Conservation (phyloP, 768 basidiomycete species). For the Melanogaster broomeanus region DNA sequence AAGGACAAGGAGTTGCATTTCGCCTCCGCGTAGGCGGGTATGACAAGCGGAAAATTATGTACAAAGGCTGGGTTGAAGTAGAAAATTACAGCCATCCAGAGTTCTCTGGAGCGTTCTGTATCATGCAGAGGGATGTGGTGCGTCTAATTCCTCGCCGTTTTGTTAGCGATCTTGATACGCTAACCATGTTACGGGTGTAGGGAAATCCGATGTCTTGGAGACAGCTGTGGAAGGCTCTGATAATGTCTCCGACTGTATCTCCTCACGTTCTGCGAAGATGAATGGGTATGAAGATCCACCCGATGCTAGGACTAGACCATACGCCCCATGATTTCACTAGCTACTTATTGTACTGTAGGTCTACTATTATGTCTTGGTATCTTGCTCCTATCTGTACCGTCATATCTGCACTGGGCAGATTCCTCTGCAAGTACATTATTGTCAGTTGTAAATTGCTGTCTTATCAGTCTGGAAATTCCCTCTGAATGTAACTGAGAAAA, state of each 20-base stretch:
- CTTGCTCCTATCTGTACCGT: too few species aligned
- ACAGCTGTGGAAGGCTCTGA: constrained; percentile 68
- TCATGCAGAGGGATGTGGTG: constrained; percentile 72
- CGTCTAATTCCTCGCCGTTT: constrained; percentile 22
- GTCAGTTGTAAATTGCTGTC: too few species aligned
- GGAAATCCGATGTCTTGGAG: constrained; percentile 82
- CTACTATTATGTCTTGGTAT: too few species aligned
- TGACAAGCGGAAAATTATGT: constrained; percentile 62
- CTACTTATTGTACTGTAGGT: too few species aligned
- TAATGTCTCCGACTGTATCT: constrained; percentile 50
- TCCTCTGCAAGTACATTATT: too few species aligned
- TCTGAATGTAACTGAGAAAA: too few species aligned
- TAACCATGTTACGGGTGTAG: constrained; percentile 32
- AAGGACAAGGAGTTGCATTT: constrained; percentile 20
- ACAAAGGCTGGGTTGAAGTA: constrained; percentile 76
- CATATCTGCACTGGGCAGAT: background rate
- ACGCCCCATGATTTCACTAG: background rate
- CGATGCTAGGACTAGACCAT: background rate
- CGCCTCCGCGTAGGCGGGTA: constrained; percentile 66
- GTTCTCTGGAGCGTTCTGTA: constrained; percentile 59
- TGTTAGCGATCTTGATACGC: background rate
- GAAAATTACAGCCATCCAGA: constrained; percentile 58
- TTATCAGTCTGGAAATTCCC: too few species aligned
- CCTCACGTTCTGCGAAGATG: constrained; percentile 52
- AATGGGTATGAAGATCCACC: background rate